A percentile compares a stretch with the other conserved stretches of the same genome.
phyloP scores from a whole-genome alignment of 331 rosid genomes.

The Quercus lobata region DNA sequence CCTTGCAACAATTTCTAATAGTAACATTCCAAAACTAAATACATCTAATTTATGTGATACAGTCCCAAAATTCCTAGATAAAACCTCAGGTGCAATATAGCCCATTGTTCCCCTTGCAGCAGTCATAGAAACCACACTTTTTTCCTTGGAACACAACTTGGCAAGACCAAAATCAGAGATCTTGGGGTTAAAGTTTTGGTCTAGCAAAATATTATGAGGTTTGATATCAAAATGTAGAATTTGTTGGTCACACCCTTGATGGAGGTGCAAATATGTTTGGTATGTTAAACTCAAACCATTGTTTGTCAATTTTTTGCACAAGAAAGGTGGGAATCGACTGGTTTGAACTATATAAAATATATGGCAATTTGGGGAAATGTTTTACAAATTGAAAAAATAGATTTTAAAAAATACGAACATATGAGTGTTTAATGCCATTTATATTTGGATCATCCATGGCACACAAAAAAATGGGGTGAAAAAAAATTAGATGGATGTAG shows the following conservation, averaged over 20 bases:
- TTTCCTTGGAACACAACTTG: background rate
- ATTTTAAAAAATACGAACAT: no score
- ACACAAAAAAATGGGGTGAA: no score
- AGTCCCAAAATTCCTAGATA: background rate
- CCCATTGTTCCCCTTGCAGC: background rate
- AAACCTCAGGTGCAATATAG: background rate
- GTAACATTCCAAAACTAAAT: slow-evolving; percentile 13
- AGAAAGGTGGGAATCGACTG: no score
- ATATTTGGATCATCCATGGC: no score
- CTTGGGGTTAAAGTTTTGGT: background rate
- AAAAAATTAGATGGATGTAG: no score
- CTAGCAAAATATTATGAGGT: background rate
- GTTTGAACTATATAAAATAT: no score
- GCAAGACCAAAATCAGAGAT: background rate
- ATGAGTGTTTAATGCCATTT: no score
- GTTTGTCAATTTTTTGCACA: no score
- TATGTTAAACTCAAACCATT: no score
- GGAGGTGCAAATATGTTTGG: no score
- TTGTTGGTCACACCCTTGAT: background rate
- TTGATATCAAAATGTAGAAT: background rate
- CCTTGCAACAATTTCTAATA: slow-evolving; percentile 2
- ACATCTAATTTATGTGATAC: slow-evolving; percentile 1
- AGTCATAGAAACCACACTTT: background rate
- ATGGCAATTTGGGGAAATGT: no score
- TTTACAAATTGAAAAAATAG: no score